Conservation (phyloP, 1,284 basidiomycete species). For the Trichosporon asahii region DNA sequence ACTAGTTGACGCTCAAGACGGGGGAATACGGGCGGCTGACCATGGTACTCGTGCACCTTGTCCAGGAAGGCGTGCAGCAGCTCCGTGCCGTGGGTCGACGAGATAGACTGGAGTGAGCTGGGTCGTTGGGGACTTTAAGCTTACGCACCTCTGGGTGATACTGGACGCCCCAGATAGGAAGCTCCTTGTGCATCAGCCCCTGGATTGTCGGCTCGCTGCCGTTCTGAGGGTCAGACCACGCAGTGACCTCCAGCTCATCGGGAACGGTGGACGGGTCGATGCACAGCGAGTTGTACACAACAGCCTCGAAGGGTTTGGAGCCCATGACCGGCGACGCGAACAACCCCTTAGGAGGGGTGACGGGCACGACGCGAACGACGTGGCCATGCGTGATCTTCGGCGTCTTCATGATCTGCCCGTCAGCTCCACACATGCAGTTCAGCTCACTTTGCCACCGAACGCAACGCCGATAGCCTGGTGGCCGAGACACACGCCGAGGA, state of each 20-base stretch:
- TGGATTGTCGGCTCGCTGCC: conserved; percentile 44
- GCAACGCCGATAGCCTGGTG: conserved; percentile 82
- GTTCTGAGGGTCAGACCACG: conserved; percentile 46
- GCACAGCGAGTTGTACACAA: conserved; percentile 68
- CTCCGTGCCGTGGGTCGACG: conserved; percentile 47
- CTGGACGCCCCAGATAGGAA: conserved; percentile 89
- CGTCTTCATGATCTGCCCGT: conserved; percentile 47
- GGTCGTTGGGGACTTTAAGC: too few species aligned
- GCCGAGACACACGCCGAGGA: conserved; percentile 72
- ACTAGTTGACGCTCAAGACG: conserved; percentile 34
- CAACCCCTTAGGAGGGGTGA: conserved; percentile 30
- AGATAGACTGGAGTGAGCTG: conserved; percentile 48
- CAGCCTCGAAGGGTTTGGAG: conserved; percentile 59
- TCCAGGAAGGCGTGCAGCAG: conserved; percentile 50
- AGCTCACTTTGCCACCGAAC: conserved; percentile 61
- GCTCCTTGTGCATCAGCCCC: conserved; percentile 58
- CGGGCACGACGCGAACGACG: conserved; percentile 59
- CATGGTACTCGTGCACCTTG: conserved; percentile 35
- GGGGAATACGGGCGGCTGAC: conserved; percentile 34
- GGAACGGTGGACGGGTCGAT: conserved; percentile 54
- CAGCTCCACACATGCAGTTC: conserved; percentile 10
- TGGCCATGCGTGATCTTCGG: conserved; percentile 65
- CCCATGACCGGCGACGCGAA: conserved; percentile 38
- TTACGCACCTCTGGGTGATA: conserved; percentile 79
- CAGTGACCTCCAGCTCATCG: conserved; percentile 53